Evolutionary conservation across 345 rosid genomes (phyloP), one percentile per base, ranked within the genome.

Genomic region (Dipteronia dyeriana): DNA sequence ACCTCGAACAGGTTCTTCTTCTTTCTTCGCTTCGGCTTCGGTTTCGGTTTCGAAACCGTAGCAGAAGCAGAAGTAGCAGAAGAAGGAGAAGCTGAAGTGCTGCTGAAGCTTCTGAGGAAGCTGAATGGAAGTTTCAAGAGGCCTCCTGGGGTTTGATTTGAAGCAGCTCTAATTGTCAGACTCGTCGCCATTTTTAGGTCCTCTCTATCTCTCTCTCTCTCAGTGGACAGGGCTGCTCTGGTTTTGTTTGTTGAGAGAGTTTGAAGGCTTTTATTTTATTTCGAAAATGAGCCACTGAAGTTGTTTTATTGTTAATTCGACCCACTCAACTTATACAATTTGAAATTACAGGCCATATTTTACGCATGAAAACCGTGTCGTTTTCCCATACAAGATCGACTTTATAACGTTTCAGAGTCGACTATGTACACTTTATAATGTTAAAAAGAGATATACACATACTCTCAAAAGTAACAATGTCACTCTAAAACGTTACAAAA

Each of bases 1-100:
- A 94, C 97, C 77, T 97, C 98, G 84, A 94, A 87, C n/a, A 97
- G 78, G 79, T 97, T 97, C 90, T 94, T 96, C 93, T 88, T 94
- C 95, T 88, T 97, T 66, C 76, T 92, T 65, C 89, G 83, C 82
- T 83, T 91, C 2, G 87, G 86, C 56, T 85, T 89, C 38, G 38
- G 38, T 4, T 34, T 34, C 38, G 38, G 6, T 4, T 64, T 82
- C 29, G 86, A 17, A 73, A 82, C 84, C 8, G 91, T 47, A 20
- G 85, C 43, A 10, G 88, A 77, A 49, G 85, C 9, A 66, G 51
- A 10, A 77, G 87, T 75, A 31, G 82, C 68, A 11, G 38, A 57
- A 29, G 86, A n/a, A 67, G 81, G 64, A 12, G 87, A 38, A 9
- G 76, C 45, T 3, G 78, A 12, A 73, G 87, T 61, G 5, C 91